Evolutionary conservation across 148 eudicot genomes (phyloP).

Genomic region (Vaccinium myrtillus): DNA sequence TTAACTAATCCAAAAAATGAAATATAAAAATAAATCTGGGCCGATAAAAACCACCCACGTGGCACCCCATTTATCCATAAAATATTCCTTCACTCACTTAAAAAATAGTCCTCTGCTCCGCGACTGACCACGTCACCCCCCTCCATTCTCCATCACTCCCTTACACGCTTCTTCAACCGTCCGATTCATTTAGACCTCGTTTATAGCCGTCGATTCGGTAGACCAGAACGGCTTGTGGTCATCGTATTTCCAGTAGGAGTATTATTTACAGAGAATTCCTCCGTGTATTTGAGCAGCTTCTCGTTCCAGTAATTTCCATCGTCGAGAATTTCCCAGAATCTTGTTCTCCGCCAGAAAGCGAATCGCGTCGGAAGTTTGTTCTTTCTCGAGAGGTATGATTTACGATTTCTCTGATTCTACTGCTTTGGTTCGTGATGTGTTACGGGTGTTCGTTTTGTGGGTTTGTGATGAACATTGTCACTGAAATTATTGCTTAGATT

Average conservation of each 20-base stretch:
- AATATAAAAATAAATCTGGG: too few species aligned
- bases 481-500: too few species aligned
- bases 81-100: not conserved
- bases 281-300: not conserved
- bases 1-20: not conserved
- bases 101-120: constrained; percentile 8
- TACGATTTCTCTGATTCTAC: not conserved
- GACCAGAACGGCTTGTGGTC: constrained; percentile 15
- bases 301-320: not conserved
- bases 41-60: constrained; percentile 21
- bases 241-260: constrained; percentile 1
- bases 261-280: not conserved
- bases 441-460: not conserved
- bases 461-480: not conserved
- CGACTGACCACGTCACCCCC: constrained; percentile 18
- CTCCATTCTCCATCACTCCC: constrained; percentile 6
- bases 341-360: not conserved
- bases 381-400: not conserved
- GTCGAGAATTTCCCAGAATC: not conserved
- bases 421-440: not conserved
- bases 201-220: constrained; percentile 11
- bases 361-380: not conserved
- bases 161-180: not conserved
- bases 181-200: not conserved
- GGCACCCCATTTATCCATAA: constrained; percentile 9